These are phyloP conservation scores for Cucurbita pepo DNA, from an alignment of 306 rosid genomes.

Conservation along the genomic window DNA sequence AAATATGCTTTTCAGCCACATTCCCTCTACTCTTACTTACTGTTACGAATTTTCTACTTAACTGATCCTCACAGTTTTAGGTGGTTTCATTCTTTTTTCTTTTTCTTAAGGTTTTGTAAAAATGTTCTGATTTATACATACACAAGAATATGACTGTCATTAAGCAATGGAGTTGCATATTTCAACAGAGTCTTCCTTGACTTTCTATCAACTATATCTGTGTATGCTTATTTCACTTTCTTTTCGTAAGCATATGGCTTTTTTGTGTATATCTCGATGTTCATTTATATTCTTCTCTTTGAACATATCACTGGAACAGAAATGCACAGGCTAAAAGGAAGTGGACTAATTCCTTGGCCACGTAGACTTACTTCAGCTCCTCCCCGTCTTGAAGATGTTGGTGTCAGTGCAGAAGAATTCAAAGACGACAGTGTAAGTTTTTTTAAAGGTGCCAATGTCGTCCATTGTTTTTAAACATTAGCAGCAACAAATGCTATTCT, in stretches of 20 bases:
- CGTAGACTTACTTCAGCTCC: constrained; percentile 37
- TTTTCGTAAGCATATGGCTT: not conserved
- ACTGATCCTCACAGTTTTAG: not conserved
- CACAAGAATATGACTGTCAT: not conserved
- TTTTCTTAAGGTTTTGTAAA: not conserved
- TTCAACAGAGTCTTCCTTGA: not conserved
- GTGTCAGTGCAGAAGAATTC: constrained; percentile 35
- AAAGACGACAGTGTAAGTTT: constrained; percentile 37
- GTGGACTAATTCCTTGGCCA: constrained; percentile 43
- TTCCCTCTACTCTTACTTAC: not conserved
- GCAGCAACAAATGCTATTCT: not conserved
- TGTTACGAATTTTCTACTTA: not conserved
- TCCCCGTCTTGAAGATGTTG: constrained; percentile 39
- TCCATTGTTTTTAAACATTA: not conserved
- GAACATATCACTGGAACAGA: constrained; percentile 13
- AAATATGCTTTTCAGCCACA: not conserved
- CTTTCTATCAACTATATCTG: not conserved
- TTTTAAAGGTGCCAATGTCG: not conserved
- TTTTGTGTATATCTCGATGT: not conserved
- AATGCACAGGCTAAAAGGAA: constrained; percentile 33
- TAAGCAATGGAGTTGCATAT: not conserved
- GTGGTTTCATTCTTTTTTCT: not conserved
- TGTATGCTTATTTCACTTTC: not conserved
- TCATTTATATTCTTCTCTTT: not conserved
- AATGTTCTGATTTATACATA: not conserved